Evolutionary conservation across 805 yeast genomes (phyloP).

Genomic region (Saccharomycopsis babjevae): DNA sequence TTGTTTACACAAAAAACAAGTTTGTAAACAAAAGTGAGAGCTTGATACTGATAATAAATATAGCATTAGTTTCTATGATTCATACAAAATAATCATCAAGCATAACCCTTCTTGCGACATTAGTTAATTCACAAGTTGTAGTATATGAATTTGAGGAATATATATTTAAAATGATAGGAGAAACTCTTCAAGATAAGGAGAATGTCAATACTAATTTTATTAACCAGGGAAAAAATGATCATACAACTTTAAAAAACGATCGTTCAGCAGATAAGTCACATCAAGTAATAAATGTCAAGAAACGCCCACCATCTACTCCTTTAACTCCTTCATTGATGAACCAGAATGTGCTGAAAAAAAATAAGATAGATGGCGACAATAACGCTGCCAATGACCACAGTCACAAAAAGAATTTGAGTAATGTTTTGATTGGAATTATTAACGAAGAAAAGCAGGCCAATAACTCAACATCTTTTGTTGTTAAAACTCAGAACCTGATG

Average conservation of each 20-base stretch:
- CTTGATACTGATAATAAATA: neutral
- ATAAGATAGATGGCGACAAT: slow-evolving; percentile 2
- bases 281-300: neutral
- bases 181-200: neutral
- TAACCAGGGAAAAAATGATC: neutral
- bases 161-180: neutral
- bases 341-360: slow-evolving; percentile 2
- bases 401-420: slow-evolving; percentile 1
- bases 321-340: slow-evolving; percentile 5
- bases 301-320: slow-evolving; percentile 9
- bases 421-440: neutral
- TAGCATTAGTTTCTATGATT: neutral
- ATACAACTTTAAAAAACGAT: neutral
- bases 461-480: neutral
- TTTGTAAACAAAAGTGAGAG: neutral
- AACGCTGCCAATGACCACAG: neutral
- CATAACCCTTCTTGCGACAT: neutral
- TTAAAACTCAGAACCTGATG: neutral
- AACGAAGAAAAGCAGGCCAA: neutral
- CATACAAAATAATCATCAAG: neutral
- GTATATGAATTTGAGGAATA: neutral
- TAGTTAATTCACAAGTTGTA: neutral
- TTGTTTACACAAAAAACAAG: neutral
- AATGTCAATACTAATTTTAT: neutral
- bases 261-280: neutral